Conservation (phyloP, 1,139 yeast species). For the Suhomyces chickasaworum region DNA sequence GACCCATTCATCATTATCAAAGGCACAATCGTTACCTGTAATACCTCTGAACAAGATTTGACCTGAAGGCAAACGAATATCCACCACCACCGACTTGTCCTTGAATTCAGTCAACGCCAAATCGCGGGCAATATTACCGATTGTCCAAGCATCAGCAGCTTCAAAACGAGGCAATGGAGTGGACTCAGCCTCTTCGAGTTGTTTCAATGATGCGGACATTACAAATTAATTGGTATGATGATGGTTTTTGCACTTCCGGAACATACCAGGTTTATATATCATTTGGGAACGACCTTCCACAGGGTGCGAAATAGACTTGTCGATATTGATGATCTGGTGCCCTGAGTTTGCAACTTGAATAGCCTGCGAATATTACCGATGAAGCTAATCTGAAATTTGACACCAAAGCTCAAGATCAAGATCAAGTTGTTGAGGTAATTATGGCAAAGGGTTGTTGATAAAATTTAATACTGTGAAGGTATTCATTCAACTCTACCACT, state of each 20-base stretch:
- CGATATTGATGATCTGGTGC: not conserved
- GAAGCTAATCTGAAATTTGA: not conserved
- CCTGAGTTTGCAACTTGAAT: not conserved
- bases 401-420: too few relatives aligned
- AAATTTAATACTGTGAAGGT: too few relatives aligned
- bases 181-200: constrained; percentile 8
- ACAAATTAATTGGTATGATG: not conserved
- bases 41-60: constrained; percentile 56
- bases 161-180: constrained; percentile 29
- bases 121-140: constrained; percentile 38
- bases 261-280: not conserved
- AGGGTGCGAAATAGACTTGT: not conserved
- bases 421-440: too few relatives aligned
- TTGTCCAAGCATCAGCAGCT: constrained; percentile 37
- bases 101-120: constrained; percentile 25
- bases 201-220: not conserved
- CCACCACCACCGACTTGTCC: constrained; percentile 47
- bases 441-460: too few relatives aligned
- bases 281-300: constrained; percentile 6
- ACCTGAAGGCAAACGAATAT: constrained; percentile 51
- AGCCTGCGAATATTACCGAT: not conserved
- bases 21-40: constrained; percentile 42
- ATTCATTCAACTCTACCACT: too few relatives aligned
- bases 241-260: not conserved
- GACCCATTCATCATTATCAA: constrained; percentile 64